A percentile compares a stretch with the other conserved stretches of the same genome.
Conservation (phyloP, 108 stramenopile genomes). For the Conticribra weissflogii region DNA sequence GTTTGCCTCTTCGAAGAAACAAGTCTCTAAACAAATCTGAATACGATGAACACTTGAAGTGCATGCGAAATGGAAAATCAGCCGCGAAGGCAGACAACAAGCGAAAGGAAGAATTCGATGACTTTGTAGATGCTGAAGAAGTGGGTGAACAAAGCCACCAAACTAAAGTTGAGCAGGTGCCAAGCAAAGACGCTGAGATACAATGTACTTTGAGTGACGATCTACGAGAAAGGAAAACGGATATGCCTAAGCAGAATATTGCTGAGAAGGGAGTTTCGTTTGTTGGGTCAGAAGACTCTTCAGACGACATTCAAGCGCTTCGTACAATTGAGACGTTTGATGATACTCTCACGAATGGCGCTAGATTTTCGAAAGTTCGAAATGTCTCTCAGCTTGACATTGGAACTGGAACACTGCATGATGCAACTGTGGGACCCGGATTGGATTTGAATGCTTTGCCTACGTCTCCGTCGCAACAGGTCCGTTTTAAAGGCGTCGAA, state of each 20-base stretch:
- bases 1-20: constrained; percentile 8
- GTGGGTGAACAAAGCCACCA: neutral
- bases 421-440: constrained; percentile 3
- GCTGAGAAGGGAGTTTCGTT: constrained; percentile 1
- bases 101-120: constrained; percentile 9
- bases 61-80: constrained; percentile 25
- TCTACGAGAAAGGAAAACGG: neutral
- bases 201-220: neutral
- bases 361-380: neutral
- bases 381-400: constrained; percentile 7
- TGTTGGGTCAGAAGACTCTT: neutral
- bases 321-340: constrained; percentile 1
- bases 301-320: constrained; percentile 3
- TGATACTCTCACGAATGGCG: neutral
- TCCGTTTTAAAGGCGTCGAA: constrained; percentile 1
- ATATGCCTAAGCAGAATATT: neutral
- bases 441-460: neutral
- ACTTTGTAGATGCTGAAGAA: neutral
- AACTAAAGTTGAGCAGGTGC: neutral
- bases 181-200: neutral
- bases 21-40: constrained; percentile 7
- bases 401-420: constrained; percentile 1
- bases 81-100: constrained; percentile 21
- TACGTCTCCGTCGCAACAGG: constrained; percentile 9
- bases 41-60: neutral